These are phyloP conservation scores for Yamadazyma scolyti DNA, from an alignment of 805 yeast species.

Conservation along the genomic window DNA sequence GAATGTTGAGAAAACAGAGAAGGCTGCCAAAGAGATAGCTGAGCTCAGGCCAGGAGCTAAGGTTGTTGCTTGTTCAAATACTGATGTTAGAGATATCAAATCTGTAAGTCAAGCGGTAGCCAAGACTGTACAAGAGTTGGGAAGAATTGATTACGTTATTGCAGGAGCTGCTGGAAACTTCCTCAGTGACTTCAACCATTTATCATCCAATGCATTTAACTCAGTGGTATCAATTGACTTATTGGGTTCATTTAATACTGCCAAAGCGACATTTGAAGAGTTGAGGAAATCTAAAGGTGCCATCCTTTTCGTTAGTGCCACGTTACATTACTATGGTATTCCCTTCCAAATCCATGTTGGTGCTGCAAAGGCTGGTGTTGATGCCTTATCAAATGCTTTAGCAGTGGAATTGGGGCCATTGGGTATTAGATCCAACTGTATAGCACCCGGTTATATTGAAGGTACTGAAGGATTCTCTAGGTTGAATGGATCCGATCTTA, in stretches of 20 bases:
- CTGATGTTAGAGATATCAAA: slow-evolving; percentile 72
- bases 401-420: slow-evolving; percentile 91
- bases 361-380: slow-evolving; percentile 97
- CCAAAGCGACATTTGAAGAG: slow-evolving; percentile 35
- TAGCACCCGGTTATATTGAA: slow-evolving; percentile 88
- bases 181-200: slow-evolving; percentile 39
- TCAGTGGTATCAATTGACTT: slow-evolving; percentile 37
- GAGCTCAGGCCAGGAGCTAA: slow-evolving; percentile 51
- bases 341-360: slow-evolving; percentile 78
- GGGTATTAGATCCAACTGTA: slow-evolving; percentile 76
- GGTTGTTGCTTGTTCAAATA: slow-evolving; percentile 64
- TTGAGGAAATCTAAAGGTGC: slow-evolving; percentile 40
- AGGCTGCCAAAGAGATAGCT: slow-evolving; percentile 63
- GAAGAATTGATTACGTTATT: slow-evolving; percentile 41
- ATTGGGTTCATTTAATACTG: slow-evolving; percentile 40
- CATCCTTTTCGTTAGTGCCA: slow-evolving; percentile 43
- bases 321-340: slow-evolving; percentile 42
- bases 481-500: slow-evolving; percentile 28
- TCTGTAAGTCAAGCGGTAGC: slow-evolving; percentile 61
- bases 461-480: slow-evolving; percentile 82
- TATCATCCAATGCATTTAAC: slow-evolving; percentile 40
- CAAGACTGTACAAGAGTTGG: slow-evolving; percentile 44
- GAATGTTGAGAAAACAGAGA: slow-evolving; percentile 57
- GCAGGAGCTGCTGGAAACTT: slow-evolving; percentile 46
- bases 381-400: slow-evolving; percentile 74